Percentiles rank a stretch among this genome's conserved stretches.
phyloP scores from a whole-genome alignment of 75 land plant species.

The Cryptomeria japonica region DNA sequence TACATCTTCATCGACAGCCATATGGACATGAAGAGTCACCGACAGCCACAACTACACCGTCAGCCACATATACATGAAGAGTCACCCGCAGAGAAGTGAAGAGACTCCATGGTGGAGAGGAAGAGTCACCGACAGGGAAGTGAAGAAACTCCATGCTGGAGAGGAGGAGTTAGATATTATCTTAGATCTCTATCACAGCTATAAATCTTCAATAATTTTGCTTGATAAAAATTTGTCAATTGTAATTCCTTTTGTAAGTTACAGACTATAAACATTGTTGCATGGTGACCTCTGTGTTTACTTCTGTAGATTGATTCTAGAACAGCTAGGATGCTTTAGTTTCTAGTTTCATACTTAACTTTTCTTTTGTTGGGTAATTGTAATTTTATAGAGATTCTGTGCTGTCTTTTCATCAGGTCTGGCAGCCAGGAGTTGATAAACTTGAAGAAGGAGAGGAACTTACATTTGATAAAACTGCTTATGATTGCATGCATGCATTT shows the following conservation, averaged over 20 bases:
- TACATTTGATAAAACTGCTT: constrained; percentile 87
- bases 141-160: too few species aligned
- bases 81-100: too few species aligned
- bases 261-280: not conserved
- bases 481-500: constrained; percentile 86
- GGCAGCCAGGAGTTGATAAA: constrained; percentile 94
- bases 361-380: not conserved
- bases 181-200: too few species aligned
- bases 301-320: not conserved
- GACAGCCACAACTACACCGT: too few species aligned
- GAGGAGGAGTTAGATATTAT: too few species aligned
- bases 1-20: too few species aligned
- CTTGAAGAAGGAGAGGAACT: constrained; percentile 89
- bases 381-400: not conserved
- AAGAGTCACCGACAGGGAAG: too few species aligned
- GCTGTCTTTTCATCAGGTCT: constrained; percentile 45
- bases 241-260: not conserved
- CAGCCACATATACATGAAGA: too few species aligned
- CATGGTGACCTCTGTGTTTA: not conserved
- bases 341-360: not conserved
- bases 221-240: not conserved
- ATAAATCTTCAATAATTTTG: too few species aligned
- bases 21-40: too few species aligned
- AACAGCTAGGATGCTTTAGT: not conserved
- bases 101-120: too few species aligned